phyloP scores from a whole-genome alignment of 768 basidiomycete genomes.

The Trichaptum fuscoviolaceum region DNA sequence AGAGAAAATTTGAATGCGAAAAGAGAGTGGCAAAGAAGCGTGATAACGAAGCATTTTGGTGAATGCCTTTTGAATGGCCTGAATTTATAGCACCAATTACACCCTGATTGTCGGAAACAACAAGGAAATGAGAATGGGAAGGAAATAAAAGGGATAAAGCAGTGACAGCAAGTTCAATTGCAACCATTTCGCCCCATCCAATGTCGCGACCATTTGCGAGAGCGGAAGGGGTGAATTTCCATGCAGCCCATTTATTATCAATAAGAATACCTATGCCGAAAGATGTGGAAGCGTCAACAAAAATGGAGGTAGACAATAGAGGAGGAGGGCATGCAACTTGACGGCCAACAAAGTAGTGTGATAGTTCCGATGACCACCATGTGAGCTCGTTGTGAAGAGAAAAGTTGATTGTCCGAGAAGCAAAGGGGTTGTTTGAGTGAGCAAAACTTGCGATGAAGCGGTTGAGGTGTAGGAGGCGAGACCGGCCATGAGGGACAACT shows the following conservation, averaged over 20 bases:
- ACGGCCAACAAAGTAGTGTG: slow-evolving; percentile 12
- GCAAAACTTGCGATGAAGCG: slow-evolving; percentile 24
- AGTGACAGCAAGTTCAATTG: slow-evolving; percentile 26
- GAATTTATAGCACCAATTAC: slow-evolving; percentile 25
- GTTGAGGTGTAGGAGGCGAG: slow-evolving; percentile 26
- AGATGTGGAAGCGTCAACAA: slow-evolving; percentile 35
- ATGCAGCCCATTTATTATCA: too few relatives aligned
- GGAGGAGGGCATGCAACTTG: slow-evolving; percentile 13
- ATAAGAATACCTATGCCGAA: slow-evolving; percentile 38
- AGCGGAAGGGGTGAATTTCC: slow-evolving; percentile 32
- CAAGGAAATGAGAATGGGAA: slow-evolving; percentile 12
- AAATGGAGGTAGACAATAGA: slow-evolving; percentile 21
- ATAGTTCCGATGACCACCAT: slow-evolving; percentile 19
- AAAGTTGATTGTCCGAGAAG: background rate
- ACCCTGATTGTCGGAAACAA: slow-evolving; percentile 31
- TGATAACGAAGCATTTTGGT: slow-evolving; percentile 26
- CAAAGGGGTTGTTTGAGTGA: background rate
- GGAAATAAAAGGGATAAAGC: slow-evolving; percentile 1
- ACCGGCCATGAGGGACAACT: slow-evolving; percentile 25
- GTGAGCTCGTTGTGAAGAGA: slow-evolving; percentile 18
- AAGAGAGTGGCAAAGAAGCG: slow-evolving; percentile 20
- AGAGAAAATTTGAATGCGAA: slow-evolving; percentile 9
- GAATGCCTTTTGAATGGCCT: slow-evolving; percentile 22
- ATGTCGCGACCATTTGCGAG: slow-evolving; percentile 27
- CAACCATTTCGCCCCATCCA: slow-evolving; percentile 35